Conservation (phyloP, 1,139 yeast genomes). For the Sugiyamaella paludigena region DNA sequence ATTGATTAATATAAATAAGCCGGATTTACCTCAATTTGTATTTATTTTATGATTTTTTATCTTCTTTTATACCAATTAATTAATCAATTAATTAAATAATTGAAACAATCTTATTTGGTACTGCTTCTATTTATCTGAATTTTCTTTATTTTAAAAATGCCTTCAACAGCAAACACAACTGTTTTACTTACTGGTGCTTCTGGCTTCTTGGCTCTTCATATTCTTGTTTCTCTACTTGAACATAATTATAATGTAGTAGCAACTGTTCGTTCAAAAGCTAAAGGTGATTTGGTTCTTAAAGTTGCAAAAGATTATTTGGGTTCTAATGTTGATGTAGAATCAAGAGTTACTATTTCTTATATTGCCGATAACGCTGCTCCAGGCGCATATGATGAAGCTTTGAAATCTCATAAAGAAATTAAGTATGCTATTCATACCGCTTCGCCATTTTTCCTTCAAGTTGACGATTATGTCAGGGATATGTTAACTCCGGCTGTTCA, state of each 20-base stretch:
- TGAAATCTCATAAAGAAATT: constrained; percentile 61
- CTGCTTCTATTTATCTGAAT: too few relatives aligned
- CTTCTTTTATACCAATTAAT: too few relatives aligned
- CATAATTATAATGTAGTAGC: constrained; percentile 43
- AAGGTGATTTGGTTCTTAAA: neutral
- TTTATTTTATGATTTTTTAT: too few relatives aligned
- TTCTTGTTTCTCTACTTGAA: constrained; percentile 69
- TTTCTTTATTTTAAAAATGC: too few relatives aligned
- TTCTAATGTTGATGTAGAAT: neutral
- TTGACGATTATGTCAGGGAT: constrained; percentile 20
- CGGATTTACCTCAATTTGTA: too few relatives aligned
- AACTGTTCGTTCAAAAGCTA: neutral
- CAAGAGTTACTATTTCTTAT: neutral
- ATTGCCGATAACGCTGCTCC: constrained; percentile 34
- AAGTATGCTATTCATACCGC: constrained; percentile 58
- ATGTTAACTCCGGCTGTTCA: constrained; percentile 48
- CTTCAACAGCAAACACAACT: constrained; percentile 33
- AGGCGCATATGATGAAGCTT: constrained; percentile 60
- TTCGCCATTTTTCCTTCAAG: constrained; percentile 33
- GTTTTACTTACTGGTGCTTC: constrained; percentile 94
- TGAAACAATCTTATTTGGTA: too few relatives aligned
- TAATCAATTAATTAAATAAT: too few relatives aligned
- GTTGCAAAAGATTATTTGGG: neutral
- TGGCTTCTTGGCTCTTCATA: constrained; percentile 92
- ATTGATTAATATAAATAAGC: too few relatives aligned